These are phyloP conservation scores for Solanum bulbocastanum DNA, from an alignment of 257 asterid genomes.

Conservation along the genomic window DNA sequence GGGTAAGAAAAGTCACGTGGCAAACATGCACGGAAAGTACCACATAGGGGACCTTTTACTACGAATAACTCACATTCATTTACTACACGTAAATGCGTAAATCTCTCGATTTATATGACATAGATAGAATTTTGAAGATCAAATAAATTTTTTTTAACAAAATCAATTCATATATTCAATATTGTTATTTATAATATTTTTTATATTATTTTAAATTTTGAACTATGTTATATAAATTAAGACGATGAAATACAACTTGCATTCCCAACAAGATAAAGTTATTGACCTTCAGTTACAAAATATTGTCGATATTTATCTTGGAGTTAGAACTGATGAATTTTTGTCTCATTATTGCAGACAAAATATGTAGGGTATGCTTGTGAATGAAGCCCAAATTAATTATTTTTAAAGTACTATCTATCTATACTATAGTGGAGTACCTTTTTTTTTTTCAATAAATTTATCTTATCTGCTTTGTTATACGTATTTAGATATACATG, in stretches of 20 bases:
- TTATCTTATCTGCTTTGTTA: neutral
- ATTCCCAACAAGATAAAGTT: neutral
- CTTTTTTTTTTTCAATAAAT: neutral
- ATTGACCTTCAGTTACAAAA: neutral
- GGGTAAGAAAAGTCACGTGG: constrained; percentile 1
- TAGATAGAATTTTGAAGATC: rapidly evolving
- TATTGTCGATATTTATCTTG: neutral
- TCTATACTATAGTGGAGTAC: neutral
- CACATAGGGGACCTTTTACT: neutral
- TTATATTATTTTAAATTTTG: neutral
- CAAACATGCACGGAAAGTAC: neutral
- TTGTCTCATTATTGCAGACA: neutral
- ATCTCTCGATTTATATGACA: neutral
- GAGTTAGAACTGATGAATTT: neutral
- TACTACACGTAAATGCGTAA: no score
- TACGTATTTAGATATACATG: neutral
- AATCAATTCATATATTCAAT: neutral
- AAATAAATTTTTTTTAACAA: no score
- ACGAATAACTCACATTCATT: neutral
- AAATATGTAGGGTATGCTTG: neutral
- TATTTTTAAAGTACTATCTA: neutral
- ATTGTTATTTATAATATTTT: neutral
- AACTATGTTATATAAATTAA: neutral
- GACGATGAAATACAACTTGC: neutral
- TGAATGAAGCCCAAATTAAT: neutral